Evolutionary conservation across 1,139 yeast genomes (phyloP), one percentile per base, ranked within the genome.

Genomic region (Blastobotrys proliferans): DNA sequence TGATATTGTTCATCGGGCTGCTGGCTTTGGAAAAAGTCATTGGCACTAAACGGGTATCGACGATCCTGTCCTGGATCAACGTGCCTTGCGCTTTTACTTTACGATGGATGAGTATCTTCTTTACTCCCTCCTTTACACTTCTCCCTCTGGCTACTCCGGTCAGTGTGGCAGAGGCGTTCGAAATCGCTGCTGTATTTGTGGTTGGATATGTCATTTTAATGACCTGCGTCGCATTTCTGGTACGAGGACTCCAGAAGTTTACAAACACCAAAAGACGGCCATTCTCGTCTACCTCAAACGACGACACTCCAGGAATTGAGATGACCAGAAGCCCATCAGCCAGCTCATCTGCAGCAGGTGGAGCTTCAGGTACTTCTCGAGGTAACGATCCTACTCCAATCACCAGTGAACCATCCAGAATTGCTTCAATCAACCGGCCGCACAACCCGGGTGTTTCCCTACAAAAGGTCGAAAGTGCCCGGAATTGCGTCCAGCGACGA

Each of bases 81-180:
- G 76, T 84, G 1, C 81, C 85, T 1, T 76, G 79, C 66, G 83
- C 83, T 44, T 83, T 83, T 58, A 69, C 82, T 2, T 67, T 84
- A 46, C 71, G 82, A 45, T 84, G 92, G 92, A 84, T 84, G 64
- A 83, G 81, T 59, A 73, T 83, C 8, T 83, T 79, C 58, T 84
- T 84, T 67, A 79, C 85, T 1, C 92, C 94, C 0, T 79, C 88
- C 0, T 83, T 84, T 55, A 77, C 83, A 21, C 74, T 81, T 1
- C 70, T 84, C 38, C 92, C 94, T 0, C 68, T 83, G 43, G 74
- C 86, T 13, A 74, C 75, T 29, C 73, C 74, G 47, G 81, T 84
- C 36, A 69, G 81, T 11, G 78, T 79, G 32, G 72, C 73, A 18
- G 94, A 83, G 52, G 85, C 87, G 16, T 68, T 81, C 53, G 79